These are phyloP conservation scores for Colletotrichum musae DNA, from an alignment of 2,329 filamentous ascomycete genomes.

Conservation along the genomic window DNA sequence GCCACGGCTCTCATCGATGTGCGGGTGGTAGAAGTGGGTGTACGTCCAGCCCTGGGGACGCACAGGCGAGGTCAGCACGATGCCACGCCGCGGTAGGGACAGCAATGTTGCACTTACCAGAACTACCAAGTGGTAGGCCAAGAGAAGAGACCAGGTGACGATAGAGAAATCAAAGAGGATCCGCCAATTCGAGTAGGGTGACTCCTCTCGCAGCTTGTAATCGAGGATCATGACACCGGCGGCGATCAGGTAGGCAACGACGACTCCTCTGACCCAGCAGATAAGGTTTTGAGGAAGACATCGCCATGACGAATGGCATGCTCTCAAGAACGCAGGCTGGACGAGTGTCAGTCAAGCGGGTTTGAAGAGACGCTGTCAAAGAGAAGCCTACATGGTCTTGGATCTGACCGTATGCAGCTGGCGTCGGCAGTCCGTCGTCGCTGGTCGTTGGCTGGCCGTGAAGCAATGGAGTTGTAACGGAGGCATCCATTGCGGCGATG, in stretches of 20 bases:
- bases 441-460: constrained; percentile 21
- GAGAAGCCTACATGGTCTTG: constrained; percentile 49
- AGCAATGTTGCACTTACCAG: constrained; percentile 56
- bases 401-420: constrained; percentile 39
- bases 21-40: constrained; percentile 65
- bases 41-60: constrained; percentile 64
- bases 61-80: background rate
- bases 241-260: constrained; percentile 60
- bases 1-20: constrained; percentile 54
- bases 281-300: constrained; percentile 62
- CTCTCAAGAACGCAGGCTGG: constrained; percentile 66
- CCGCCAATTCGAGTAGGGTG: constrained; percentile 56
- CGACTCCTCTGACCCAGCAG: constrained; percentile 57
- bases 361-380: background rate
- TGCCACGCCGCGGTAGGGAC: background rate
- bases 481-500: constrained; percentile 30
- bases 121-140: constrained; percentile 61
- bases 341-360: constrained; percentile 30
- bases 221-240: constrained; percentile 58
- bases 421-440: constrained; percentile 34
- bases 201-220: constrained; percentile 60
- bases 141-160: constrained; percentile 58
- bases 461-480: constrained; percentile 43
- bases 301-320: constrained; percentile 66
- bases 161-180: constrained; percentile 66